These are phyloP conservation scores for Yarrowia deformans DNA, from an alignment of 805 yeast species.

Conservation along the genomic window DNA sequence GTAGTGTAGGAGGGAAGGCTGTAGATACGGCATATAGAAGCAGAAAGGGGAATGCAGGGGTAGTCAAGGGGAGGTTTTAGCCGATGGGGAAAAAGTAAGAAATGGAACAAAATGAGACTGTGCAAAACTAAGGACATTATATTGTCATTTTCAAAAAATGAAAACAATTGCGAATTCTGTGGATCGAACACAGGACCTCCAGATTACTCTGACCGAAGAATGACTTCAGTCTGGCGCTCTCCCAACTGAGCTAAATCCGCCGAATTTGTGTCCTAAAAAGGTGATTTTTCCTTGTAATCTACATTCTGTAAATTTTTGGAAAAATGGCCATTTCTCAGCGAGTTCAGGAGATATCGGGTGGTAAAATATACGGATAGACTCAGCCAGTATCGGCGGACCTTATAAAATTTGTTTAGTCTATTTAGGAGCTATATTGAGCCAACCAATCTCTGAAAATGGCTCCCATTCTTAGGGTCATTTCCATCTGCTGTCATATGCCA, in stretches of 20 bases:
- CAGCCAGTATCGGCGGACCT: too few species aligned
- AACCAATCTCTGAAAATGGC: too few species aligned
- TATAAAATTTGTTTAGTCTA: too few species aligned
- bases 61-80: neutral
- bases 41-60: neutral
- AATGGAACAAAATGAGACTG: too few species aligned
- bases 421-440: too few species aligned
- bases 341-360: too few species aligned
- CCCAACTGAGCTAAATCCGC: conserved; percentile 51
- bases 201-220: conserved; percentile 53
- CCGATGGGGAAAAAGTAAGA: neutral
- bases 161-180: conserved; percentile 59
- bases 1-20: neutral
- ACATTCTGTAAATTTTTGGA: neutral
- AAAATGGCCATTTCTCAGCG: neutral
- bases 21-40: neutral
- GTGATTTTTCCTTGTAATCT: neutral
- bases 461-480: too few species aligned
- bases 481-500: too few species aligned
- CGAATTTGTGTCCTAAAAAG: neutral
- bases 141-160: too few species aligned
- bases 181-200: conserved; percentile 88
- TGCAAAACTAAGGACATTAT: too few species aligned
- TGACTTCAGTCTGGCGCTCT: conserved; percentile 53
- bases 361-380: too few species aligned